These are phyloP conservation scores for Penicillium sp. DNA, from an alignment of 2,329 filamentous ascomycete genomes.

Conservation along the genomic window DNA sequence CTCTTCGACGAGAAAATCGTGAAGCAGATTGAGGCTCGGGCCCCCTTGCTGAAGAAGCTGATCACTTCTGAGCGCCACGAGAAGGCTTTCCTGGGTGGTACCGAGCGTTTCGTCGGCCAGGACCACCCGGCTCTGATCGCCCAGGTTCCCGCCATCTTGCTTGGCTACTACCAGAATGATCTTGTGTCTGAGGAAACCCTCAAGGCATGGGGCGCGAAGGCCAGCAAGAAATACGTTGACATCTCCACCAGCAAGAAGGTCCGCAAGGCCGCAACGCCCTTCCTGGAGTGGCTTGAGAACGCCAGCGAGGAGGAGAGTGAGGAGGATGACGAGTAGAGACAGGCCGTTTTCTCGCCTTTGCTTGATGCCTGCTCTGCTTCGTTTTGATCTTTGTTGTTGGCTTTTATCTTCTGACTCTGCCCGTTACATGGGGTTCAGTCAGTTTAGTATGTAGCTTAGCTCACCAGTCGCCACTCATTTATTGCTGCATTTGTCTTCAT, in stretches of 20 bases:
- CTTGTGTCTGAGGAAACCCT: slow-evolving; percentile 84
- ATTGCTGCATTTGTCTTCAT: no score
- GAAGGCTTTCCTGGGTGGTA: slow-evolving; percentile 91
- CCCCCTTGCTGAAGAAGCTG: slow-evolving; percentile 86
- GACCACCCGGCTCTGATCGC: slow-evolving; percentile 75
- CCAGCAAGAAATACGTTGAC: slow-evolving; percentile 98
- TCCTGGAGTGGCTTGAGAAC: slow-evolving; percentile 89
- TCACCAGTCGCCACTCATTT: slow-evolving; percentile 24
- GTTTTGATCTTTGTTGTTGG: slow-evolving; percentile 4
- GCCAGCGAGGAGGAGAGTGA: slow-evolving; percentile 66
- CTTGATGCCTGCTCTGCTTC: slow-evolving; percentile 2
- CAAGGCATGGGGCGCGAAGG: slow-evolving; percentile 87
- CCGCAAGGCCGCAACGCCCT: slow-evolving; percentile 88
- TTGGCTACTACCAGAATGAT: slow-evolving; percentile 87
- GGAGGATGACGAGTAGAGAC: slow-evolving; percentile 54
- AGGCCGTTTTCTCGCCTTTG: background rate
- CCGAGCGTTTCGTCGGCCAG: slow-evolving; percentile 84
- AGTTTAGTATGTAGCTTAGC: slow-evolving; percentile 14
- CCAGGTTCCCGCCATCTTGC: slow-evolving; percentile 79
- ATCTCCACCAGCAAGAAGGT: slow-evolving; percentile 87
- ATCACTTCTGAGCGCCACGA: slow-evolving; percentile 89
- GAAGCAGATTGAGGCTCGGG: slow-evolving; percentile 80
- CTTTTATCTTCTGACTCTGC: background rate
- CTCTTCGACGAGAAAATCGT: slow-evolving; percentile 88
- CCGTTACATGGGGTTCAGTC: background rate